These are phyloP conservation scores for Mycena galopus DNA, from an alignment of 768 basidiomycete species.

Conservation along the genomic window DNA sequence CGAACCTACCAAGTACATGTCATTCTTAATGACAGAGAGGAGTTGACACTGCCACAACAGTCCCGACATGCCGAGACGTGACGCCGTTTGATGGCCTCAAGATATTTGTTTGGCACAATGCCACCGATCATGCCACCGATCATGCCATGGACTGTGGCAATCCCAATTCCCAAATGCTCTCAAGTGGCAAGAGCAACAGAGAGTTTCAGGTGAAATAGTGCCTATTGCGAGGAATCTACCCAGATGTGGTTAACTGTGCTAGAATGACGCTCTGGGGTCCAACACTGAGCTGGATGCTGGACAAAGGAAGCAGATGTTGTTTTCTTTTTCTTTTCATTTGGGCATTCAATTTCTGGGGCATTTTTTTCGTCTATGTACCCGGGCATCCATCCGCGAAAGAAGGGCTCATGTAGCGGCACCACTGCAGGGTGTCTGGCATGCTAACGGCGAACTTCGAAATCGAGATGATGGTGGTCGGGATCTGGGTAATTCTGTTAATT, in stretches of 20 bases:
- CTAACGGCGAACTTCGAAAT: not conserved
- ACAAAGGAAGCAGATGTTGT: not conserved
- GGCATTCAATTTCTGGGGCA: too few species aligned
- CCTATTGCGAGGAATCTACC: not conserved
- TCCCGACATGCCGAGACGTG: too few species aligned
- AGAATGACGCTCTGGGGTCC: not conserved
- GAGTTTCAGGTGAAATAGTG: not conserved
- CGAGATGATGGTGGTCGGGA: not conserved
- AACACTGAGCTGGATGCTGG: not conserved
- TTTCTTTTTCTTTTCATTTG: not conserved
- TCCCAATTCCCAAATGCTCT: too few species aligned
- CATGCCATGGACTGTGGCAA: too few species aligned
- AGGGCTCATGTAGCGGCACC: not conserved
- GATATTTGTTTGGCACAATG: too few species aligned
- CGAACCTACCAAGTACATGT: too few species aligned
- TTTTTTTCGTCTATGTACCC: not conserved
- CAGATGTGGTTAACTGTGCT: not conserved
- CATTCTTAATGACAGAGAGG: too few species aligned
- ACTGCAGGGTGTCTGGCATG: not conserved
- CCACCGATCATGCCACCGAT: too few species aligned
- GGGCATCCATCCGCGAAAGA: not conserved
- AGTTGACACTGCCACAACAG: too few species aligned
- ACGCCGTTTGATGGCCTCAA: too few species aligned
- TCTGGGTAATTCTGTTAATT: not conserved
- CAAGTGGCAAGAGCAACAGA: too few species aligned